These are phyloP conservation scores for Aspergillus carbonarius DNA, from an alignment of 2,329 filamentous ascomycete genomes.

Conservation along the genomic window DNA sequence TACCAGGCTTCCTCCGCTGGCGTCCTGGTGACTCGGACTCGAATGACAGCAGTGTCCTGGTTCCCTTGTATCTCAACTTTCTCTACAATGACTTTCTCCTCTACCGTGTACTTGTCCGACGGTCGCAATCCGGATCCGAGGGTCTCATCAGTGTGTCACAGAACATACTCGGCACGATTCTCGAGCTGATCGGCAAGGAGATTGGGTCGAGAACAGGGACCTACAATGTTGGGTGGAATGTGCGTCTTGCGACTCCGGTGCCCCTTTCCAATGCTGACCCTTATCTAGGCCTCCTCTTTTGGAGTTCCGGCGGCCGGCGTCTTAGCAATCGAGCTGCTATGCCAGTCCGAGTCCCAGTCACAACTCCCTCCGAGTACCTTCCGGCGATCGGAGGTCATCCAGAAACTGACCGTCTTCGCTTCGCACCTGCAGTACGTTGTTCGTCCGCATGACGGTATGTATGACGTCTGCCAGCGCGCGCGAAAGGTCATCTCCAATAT, in stretches of 20 bases:
- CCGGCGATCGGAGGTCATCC: slow-evolving; percentile 29
- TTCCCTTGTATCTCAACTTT: slow-evolving; percentile 22
- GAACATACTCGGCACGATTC: slow-evolving; percentile 22
- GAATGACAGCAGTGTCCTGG: slow-evolving; percentile 12
- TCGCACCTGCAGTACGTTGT: slow-evolving; percentile 24
- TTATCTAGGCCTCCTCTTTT: slow-evolving; percentile 15
- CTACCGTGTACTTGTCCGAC: slow-evolving; percentile 21
- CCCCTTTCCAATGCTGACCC: slow-evolving; percentile 9
- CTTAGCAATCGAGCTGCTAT: slow-evolving; percentile 29
- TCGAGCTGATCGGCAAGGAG: slow-evolving; percentile 14
- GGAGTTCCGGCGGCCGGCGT: slow-evolving; percentile 30
- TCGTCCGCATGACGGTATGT: slow-evolving; percentile 22
- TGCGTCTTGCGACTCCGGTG: slow-evolving; percentile 2
- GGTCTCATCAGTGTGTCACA: slow-evolving; percentile 21
- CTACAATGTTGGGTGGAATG: slow-evolving; percentile 19
- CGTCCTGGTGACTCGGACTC: slow-evolving; percentile 5
- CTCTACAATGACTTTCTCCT: slow-evolving; percentile 28
- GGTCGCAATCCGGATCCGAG: slow-evolving; percentile 19
- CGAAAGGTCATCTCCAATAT: slow-evolving; percentile 23
- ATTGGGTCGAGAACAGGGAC: slow-evolving; percentile 12
- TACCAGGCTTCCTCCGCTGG: slow-evolving; percentile 25
- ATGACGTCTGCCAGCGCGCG: slow-evolving; percentile 26
- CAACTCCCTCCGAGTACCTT: slow-evolving; percentile 3
- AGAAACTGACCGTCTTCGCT: slow-evolving; percentile 29
- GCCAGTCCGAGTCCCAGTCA: slow-evolving; percentile 12